These are phyloP conservation scores for Herpetomonas samuelpessoai DNA, from an alignment of 208 protist species.

Conservation along the genomic window DNA sequence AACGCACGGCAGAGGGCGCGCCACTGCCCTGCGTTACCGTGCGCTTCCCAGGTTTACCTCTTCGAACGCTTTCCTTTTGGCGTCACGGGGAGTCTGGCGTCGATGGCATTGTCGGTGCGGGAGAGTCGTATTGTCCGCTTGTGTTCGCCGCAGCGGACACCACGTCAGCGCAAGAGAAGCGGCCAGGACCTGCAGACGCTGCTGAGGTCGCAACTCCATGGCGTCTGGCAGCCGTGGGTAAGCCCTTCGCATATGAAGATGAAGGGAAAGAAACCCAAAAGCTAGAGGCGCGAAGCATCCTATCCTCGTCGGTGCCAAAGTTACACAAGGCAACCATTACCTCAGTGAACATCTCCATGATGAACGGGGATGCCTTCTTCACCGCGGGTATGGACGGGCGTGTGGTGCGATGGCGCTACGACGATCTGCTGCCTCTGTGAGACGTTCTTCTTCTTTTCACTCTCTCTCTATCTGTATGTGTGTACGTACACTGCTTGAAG, in stretches of 20 bases:
- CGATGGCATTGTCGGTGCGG: not conserved
- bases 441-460: not conserved
- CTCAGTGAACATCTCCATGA: not conserved
- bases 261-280: not conserved
- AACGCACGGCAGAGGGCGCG: too few relatives aligned
- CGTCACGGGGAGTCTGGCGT: too few relatives aligned
- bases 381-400: conserved; percentile 7
- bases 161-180: too few relatives aligned
- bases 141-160: not conserved
- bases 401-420: not conserved
- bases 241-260: not conserved
- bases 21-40: not conserved
- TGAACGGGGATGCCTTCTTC: not conserved
- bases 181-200: too few relatives aligned
- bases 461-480: conserved; percentile 2
- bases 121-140: not conserved
- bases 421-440: conserved; percentile 15
- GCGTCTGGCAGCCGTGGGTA: not conserved
- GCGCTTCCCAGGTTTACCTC: not conserved
- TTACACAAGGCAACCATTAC: not conserved
- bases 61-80: not conserved
- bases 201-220: too few relatives aligned
- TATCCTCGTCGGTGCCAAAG: not conserved
- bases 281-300: not conserved
- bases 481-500: too few relatives aligned